These are phyloP conservation scores for Penicillium sp. DNA, from an alignment of 2,329 filamentous ascomycete genomes.

Conservation along the genomic window DNA sequence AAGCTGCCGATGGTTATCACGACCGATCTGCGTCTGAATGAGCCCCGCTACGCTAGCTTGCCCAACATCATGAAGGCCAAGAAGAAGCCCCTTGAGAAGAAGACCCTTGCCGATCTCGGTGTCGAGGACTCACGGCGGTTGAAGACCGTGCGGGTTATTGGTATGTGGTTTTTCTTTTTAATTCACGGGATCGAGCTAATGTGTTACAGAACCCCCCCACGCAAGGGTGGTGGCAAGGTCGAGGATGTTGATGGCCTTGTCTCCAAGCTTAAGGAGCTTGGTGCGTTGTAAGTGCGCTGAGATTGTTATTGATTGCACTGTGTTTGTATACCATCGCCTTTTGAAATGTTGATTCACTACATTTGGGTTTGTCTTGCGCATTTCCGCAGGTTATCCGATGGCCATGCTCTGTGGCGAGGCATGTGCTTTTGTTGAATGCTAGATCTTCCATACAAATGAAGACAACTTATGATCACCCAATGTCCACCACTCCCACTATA, in stretches of 20 bases:
- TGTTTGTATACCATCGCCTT: slow-evolving; percentile 25
- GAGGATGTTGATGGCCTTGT: slow-evolving; percentile 96
- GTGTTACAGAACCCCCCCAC: slow-evolving; percentile 69
- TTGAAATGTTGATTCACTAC: slow-evolving; percentile 12
- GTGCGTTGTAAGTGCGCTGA: slow-evolving; percentile 63
- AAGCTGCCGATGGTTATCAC: slow-evolving; percentile 92
- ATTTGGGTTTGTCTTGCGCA: slow-evolving; percentile 10
- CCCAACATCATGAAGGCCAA: slow-evolving; percentile 99
- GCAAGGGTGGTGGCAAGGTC: slow-evolving; percentile 94
- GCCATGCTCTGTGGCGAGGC: slow-evolving; percentile 6
- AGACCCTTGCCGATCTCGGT: slow-evolving; percentile 76
- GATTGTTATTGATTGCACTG: slow-evolving; percentile 13
- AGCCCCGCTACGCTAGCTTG: slow-evolving; percentile 89
- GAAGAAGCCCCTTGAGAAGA: slow-evolving; percentile 98
- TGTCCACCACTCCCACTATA: background rate
- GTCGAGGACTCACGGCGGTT: slow-evolving; percentile 70
- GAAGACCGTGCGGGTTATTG: slow-evolving; percentile 84
- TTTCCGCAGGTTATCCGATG: slow-evolving; percentile 7
- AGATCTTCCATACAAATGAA: slow-evolving; percentile 3
- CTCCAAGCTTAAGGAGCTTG: slow-evolving; percentile 89
- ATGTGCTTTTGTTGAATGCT: slow-evolving; percentile 4
- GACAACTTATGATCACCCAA: background rate
- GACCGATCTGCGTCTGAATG: slow-evolving; percentile 89
- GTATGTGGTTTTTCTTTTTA: slow-evolving; percentile 49
- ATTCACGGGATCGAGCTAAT: slow-evolving; percentile 8